Base-by-base conservation (phyloP, 176 grass and related monocot genomes). In the Secale cereale region DNA sequence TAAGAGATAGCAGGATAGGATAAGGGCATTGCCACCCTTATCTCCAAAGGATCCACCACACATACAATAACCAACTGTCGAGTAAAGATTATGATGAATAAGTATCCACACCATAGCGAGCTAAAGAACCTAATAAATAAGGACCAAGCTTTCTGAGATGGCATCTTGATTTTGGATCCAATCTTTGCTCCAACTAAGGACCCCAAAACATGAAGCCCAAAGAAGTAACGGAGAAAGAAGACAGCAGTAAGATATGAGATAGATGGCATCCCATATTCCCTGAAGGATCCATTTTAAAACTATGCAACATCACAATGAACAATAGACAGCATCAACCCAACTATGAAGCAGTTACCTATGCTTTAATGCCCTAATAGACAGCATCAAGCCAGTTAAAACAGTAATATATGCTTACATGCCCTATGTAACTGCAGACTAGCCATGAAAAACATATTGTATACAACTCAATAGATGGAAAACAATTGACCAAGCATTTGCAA, bases 31-130 rank as follows among this genome's bases (percentile, higher is more conserved):
- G 14, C 60, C 39, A 29, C 12, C 75, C 75, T 83, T 31, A 80
- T 80, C 48, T 74, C 80, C 60, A 68, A 61, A 75, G 69, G 61
- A 90, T 84, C 89, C 89, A 46, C 65, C 83, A 67, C 15, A 59
- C 8, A 67, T 40, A 45, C 16, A 72, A 82, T 39, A 1, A 31
- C 26, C 48, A 64, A 61, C 9, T 62, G 26, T 6, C 52, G 25
- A 65, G 29, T 68, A 72, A 26, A 62, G 8, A 28, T 22, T 5
- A 17, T 19, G 3, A 8, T 33, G 26, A 50, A 46, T 2, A 31
- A 82, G 46, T 77, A 68, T 69, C 61, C 66, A 40, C 65, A 88
- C 57, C 67, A 83, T 59, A 74, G 43, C 57, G 56, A 79, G 73
- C 78, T 81, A 86, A 37, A 35, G 79, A 79, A 57, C 74, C 45